Evolutionary conservation across 306 rosid species (phyloP), one percentile per base, ranked within the genome.

Genomic region (Purshia tridentata): DNA sequence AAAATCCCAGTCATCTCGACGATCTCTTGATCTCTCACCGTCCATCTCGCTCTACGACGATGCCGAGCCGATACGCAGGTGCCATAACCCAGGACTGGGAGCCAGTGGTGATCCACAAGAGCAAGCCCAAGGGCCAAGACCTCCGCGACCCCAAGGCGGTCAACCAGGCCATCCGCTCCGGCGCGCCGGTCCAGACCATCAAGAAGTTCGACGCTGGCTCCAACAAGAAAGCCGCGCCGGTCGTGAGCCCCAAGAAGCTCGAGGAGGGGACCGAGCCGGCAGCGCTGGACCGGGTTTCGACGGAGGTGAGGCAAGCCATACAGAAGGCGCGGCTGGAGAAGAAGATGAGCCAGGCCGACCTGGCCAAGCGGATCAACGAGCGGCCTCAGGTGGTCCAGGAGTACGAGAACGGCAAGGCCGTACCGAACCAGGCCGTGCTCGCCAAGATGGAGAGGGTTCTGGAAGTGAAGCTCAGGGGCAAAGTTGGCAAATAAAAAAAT

Each of bases 401-500:
- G 71, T 93, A 91, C 57, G 98, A 93, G 79, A 91, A 83, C 8
- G 97, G 97, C 0, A 89, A 88, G 56, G 98, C 98, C 0, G 86
- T 90, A 52, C 90, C 88, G 19, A 88, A 78, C 67, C 97, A 93
- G 71, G 83, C 85, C 18, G 90, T 93, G 70, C 58, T 93, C 65
- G 88, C 88, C 0, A 93, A 89, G 82, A 87, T 93, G 88, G 97
- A 91, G 77, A 88, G 68, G 50, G 88, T 81, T 9, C 86, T 88
- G 0, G 90, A 93, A 3, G 90, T 88, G 9, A 93, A 93, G 74
- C 96, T 93, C 19, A 83, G 97, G 79, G 98, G 97, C 0, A 91
- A 88, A 69, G 71, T 66, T 3, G 87, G 86, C 18, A 91, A 93
- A 41, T 84, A 67, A 82, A n/a, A 15, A 4, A 13, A 46, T n/a